These are phyloP conservation scores for Blumeriella jaapii DNA, from an alignment of 2,329 filamentous ascomycete species.

Conservation along the genomic window DNA sequence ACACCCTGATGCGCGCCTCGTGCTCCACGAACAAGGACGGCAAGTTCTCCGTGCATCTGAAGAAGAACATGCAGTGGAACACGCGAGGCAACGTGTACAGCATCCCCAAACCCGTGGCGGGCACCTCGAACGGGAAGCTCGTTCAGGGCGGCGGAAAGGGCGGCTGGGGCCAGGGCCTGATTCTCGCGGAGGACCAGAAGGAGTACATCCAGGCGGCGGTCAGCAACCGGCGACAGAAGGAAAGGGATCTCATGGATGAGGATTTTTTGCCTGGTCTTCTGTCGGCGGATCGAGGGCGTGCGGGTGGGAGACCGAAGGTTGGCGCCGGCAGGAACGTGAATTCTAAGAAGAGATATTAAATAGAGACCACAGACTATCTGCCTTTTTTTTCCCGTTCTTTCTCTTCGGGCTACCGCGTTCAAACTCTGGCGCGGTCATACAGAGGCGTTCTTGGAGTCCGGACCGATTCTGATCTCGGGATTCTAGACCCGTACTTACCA, in stretches of 20 bases:
- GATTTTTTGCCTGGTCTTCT: slow-evolving; percentile 82
- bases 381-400: not conserved
- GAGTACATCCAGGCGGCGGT: slow-evolving; percentile 61
- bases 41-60: slow-evolving; percentile 75
- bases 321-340: slow-evolving; percentile 85
- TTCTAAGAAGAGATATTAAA: slow-evolving; percentile 50
- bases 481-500: too few relatives aligned
- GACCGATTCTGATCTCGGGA: too few relatives aligned
- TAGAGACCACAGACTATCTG: too few relatives aligned
- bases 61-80: slow-evolving; percentile 94
- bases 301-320: slow-evolving; percentile 59
- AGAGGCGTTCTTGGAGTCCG: slow-evolving; percentile 4
- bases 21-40: slow-evolving; percentile 77
- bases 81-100: slow-evolving; percentile 86
- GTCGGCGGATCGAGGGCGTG: slow-evolving; percentile 60
- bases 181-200: slow-evolving; percentile 91
- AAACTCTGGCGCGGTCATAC: slow-evolving; percentile 8
- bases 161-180: slow-evolving; percentile 75
- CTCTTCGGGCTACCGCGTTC: slow-evolving; percentile 5
- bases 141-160: slow-evolving; percentile 62
- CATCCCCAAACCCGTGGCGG: slow-evolving; percentile 80
- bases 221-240: slow-evolving; percentile 53
- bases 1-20: slow-evolving; percentile 71
- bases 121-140: slow-evolving; percentile 66
- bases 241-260: slow-evolving; percentile 85